phyloP scores from a whole-genome alignment of 2,329 filamentous ascomycete species.

The Penicillium fuscoglaucum region DNA sequence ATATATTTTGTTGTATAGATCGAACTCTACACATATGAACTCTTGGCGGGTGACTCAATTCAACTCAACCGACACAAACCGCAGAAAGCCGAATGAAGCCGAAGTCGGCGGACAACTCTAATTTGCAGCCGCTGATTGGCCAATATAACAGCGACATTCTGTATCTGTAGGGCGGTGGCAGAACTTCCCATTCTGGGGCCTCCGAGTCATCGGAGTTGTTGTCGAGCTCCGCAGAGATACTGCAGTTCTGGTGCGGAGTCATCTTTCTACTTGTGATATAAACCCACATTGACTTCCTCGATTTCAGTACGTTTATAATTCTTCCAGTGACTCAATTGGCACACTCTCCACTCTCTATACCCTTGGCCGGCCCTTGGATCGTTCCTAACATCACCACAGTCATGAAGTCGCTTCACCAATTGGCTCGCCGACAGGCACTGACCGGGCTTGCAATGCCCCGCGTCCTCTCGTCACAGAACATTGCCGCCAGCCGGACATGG shows the following conservation, averaged over 20 bases:
- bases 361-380: slow-evolving; percentile 3
- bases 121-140: slow-evolving; percentile 16
- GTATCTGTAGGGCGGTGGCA: slow-evolving; percentile 17
- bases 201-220: slow-evolving; percentile 29
- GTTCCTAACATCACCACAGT: slow-evolving; percentile 7
- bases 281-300: slow-evolving; percentile 16
- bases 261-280: slow-evolving; percentile 23
- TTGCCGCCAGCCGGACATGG: slow-evolving; percentile 43
- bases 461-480: slow-evolving; percentile 24
- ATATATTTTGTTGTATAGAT: background rate
- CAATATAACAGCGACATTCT: background rate
- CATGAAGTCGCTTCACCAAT: slow-evolving; percentile 41
- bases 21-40: slow-evolving; percentile 10
- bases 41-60: background rate
- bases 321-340: slow-evolving; percentile 9
- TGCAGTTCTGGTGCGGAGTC: slow-evolving; percentile 21
- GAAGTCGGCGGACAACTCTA: slow-evolving; percentile 21
- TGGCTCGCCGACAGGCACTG: slow-evolving; percentile 35
- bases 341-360: background rate
- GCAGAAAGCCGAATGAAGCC: slow-evolving; percentile 12
- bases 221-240: slow-evolving; percentile 26
- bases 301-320: background rate
- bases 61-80: slow-evolving; percentile 7
- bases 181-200: slow-evolving; percentile 4
- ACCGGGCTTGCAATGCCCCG: slow-evolving; percentile 27